These are phyloP conservation scores for Suhomyces kilbournensis DNA, from an alignment of 805 yeast species.

Conservation along the genomic window DNA sequence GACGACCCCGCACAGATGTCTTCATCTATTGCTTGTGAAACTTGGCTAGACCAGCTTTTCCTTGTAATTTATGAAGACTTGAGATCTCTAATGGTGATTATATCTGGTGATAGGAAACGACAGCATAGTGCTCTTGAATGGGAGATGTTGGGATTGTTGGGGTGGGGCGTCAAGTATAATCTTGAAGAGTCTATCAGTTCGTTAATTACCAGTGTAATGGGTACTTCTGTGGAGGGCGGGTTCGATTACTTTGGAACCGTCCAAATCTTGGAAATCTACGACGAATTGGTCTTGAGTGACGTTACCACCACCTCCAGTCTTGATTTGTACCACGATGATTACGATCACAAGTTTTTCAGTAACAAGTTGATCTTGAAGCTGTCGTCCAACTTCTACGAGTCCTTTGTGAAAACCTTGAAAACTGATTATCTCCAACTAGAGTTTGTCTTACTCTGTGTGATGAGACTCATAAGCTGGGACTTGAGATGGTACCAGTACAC, in stretches of 20 bases:
- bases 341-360: slow-evolving; percentile 23
- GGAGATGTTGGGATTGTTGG: slow-evolving; percentile 65
- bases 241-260: slow-evolving; percentile 60
- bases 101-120: slow-evolving; percentile 21
- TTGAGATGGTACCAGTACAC: slow-evolving; percentile 61
- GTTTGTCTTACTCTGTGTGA: slow-evolving; percentile 28
- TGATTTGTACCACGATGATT: slow-evolving; percentile 28
- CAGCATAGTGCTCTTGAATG: slow-evolving; percentile 67
- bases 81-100: slow-evolving; percentile 23
- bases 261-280: slow-evolving; percentile 47
- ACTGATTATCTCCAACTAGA: slow-evolving; percentile 32
- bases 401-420: slow-evolving; percentile 22
- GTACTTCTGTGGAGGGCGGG: slow-evolving; percentile 48
- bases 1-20: too few species aligned
- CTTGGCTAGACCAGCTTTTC: slow-evolving; percentile 77
- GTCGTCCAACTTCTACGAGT: slow-evolving; percentile 15
- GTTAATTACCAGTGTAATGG: slow-evolving; percentile 47
- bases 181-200: slow-evolving; percentile 36
- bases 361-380: slow-evolving; percentile 33
- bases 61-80: slow-evolving; percentile 65
- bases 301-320: slow-evolving; percentile 24
- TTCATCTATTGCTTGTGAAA: slow-evolving; percentile 50
- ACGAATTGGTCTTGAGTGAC: slow-evolving; percentile 39
- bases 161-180: slow-evolving; percentile 41
- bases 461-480: slow-evolving; percentile 58